phyloP scores from a whole-genome alignment of 345 rosid genomes.

The Viola odorata region DNA sequence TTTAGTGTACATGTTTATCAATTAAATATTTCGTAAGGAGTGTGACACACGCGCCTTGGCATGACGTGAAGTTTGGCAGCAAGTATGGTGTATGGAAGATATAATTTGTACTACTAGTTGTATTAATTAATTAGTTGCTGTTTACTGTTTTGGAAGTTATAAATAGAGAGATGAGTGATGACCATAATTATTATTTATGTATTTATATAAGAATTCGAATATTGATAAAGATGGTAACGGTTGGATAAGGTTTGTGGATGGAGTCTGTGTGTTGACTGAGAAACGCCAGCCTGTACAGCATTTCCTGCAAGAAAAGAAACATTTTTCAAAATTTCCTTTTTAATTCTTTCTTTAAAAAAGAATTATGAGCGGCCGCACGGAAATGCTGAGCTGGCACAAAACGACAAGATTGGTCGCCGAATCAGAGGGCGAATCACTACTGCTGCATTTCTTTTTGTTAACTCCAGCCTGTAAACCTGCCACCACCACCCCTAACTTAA shows the following conservation, averaged over 20 bases:
- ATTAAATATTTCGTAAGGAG: too few species aligned
- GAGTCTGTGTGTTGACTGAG: constrained; percentile 52
- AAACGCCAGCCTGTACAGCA: constrained; percentile 70
- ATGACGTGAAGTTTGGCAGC: background rate
- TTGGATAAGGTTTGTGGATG: constrained; percentile 30
- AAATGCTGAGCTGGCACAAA: constrained; percentile 54
- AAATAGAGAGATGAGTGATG: constrained; percentile 16
- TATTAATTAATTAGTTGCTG: background rate
- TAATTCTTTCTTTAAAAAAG: background rate
- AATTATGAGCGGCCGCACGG: constrained; percentile 30
- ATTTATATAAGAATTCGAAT: too few species aligned
- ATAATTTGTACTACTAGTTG: background rate
- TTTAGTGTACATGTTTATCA: too few species aligned
- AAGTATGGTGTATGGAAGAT: background rate
- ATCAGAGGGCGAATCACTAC: constrained; percentile 57
- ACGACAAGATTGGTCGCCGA: constrained; percentile 72
- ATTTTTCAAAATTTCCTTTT: background rate
- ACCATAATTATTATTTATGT: constrained; percentile 15
- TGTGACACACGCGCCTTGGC: background rate
- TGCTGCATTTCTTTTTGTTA: constrained; percentile 17
- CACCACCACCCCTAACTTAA: constrained; percentile 30
- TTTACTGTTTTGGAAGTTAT: constrained; percentile 26
- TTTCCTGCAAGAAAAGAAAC: constrained; percentile 15
- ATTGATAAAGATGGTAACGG: constrained; percentile 56
- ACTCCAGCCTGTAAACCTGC: constrained; percentile 60